Evolutionary conservation across 768 basidiomycete genomes (phyloP).

Genomic region (Crassisporium funariophilum): DNA sequence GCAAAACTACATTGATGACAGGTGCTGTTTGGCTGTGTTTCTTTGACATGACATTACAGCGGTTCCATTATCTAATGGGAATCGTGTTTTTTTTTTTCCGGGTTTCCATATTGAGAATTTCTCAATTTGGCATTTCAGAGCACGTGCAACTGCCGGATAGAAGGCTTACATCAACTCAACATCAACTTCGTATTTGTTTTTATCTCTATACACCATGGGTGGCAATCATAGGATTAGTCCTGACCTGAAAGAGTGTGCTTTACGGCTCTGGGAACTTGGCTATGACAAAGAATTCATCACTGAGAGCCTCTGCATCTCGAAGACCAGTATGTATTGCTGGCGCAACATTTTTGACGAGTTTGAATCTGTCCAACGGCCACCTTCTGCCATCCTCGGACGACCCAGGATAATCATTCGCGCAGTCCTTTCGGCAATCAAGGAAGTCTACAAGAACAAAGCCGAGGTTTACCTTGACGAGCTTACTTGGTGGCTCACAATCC

Average conservation of each 20-base stretch:
- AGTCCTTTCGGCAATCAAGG: conserved; percentile 20
- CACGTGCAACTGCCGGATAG: background rate
- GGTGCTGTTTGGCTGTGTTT: no score
- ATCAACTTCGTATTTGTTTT: background rate
- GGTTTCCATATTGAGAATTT: background rate
- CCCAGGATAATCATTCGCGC: conserved; percentile 18
- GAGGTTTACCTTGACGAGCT: conserved; percentile 26
- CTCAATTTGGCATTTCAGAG: background rate
- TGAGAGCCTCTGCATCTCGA: conserved; percentile 24
- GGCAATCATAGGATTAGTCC: conserved; percentile 24
- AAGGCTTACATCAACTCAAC: background rate
- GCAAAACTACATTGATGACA: no score
- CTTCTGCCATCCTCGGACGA: conserved; percentile 20
- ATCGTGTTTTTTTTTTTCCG: background rate
- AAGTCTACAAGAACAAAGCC: conserved; percentile 14
- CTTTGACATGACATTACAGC: no score
- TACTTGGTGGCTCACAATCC: conserved; percentile 18
- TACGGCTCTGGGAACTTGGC: conserved; percentile 23
- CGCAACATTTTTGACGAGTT: conserved; percentile 18
- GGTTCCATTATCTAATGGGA: background rate
- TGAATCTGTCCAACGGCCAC: conserved; percentile 14
- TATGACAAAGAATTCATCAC: conserved; percentile 23
- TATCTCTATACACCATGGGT: conserved; percentile 11
- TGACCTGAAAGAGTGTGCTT: conserved; percentile 28
- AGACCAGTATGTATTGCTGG: conserved; percentile 28